Conservation (phyloP, 768 basidiomycete species). For the Hygrocybe coccinea region DNA sequence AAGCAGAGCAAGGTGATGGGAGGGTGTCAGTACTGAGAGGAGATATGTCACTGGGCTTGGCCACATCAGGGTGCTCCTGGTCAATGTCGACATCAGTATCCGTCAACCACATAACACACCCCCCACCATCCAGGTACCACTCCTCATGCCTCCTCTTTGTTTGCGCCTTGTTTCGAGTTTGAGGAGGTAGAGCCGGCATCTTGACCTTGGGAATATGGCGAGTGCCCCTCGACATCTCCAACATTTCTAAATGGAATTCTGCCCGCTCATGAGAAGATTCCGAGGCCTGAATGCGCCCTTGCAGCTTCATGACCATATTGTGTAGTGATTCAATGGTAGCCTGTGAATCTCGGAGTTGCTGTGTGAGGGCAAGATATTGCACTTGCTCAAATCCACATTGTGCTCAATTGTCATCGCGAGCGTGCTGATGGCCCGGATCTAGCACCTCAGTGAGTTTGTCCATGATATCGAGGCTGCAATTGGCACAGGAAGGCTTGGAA, state of each 20-base stretch:
- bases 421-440: neutral
- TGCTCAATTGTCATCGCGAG: neutral
- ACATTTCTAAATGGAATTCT: too few species aligned
- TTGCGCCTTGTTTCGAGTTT: neutral
- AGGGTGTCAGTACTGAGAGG: neutral
- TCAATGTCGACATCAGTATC: neutral
- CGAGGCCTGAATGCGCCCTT: too few species aligned
- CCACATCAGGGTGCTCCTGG: neutral
- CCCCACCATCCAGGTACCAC: neutral
- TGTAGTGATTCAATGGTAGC: neutral
- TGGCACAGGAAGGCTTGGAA: neutral
- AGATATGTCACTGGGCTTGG: neutral
- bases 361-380: neutral
- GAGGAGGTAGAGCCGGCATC: neutral
- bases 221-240: too few species aligned
- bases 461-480: neutral
- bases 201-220: too few species aligned
- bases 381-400: neutral
- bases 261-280: too few species aligned
- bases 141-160: neutral
- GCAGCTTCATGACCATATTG: too few species aligned
- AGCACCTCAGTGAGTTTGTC: neutral
- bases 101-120: neutral
- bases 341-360: conserved; percentile 4
- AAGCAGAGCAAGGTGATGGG: neutral